Percentiles rank a stretch among this genome's conserved stretches.
Evolutionary conservation across 169 alveolate genomes (phyloP).

Genomic region (Pseudocohnilembus persalinus): DNA sequence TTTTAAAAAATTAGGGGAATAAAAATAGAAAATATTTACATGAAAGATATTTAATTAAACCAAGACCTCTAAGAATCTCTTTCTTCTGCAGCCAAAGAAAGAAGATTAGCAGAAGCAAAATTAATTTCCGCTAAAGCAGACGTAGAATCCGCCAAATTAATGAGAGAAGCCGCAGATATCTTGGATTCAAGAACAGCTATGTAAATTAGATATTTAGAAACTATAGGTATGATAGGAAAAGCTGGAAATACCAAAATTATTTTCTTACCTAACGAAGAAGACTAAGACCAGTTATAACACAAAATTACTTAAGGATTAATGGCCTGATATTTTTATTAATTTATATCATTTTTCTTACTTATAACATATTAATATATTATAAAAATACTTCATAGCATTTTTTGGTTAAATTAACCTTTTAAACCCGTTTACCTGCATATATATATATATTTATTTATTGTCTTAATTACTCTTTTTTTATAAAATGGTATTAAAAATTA

Average conservation of each 20-base stretch:
- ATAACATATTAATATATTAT: no score
- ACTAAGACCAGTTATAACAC: conserved; percentile 31
- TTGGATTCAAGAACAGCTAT: conserved; percentile 49
- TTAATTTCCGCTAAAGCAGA: conserved; percentile 44
- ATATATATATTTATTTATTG: no score
- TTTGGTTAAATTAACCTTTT: no score
- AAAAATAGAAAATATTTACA: conserved; percentile 37
- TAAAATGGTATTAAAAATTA: no score
- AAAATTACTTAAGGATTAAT: conserved; percentile 46
- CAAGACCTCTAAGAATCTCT: conserved; percentile 39
- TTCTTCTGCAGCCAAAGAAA: conserved; percentile 53
- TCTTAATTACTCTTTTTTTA: no score
- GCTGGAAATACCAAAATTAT: conserved; percentile 32
- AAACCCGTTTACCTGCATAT: no score
- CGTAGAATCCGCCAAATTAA: conserved; percentile 47
- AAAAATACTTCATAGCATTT: no score
- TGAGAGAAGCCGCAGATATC: conserved; percentile 44
- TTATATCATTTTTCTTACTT: background rate
- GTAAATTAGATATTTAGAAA: conserved; percentile 48
- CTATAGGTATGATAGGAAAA: conserved; percentile 18
- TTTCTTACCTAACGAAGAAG: conserved; percentile 43
- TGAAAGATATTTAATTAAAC: conserved; percentile 40
- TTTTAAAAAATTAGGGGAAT: conserved; percentile 31
- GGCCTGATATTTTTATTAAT: conserved; percentile 12
- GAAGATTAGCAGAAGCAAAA: conserved; percentile 42